Percentiles rank a stretch among this genome's conserved stretches.
Evolutionary conservation across 768 basidiomycete genomes (phyloP).

Genomic region (Tricholomella constricta): DNA sequence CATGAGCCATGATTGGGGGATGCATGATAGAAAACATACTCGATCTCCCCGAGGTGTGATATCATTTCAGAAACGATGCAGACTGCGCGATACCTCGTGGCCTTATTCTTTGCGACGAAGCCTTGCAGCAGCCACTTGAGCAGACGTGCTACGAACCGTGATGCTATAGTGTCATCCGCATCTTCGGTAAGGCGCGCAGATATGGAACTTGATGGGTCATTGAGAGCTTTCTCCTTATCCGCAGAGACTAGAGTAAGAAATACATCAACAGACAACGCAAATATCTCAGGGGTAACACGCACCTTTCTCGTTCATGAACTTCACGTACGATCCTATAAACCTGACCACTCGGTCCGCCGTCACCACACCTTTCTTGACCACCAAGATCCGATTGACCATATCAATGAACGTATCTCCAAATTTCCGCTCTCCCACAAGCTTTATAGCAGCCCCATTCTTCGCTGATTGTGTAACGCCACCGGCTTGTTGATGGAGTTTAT

Average conservation of each 20-base stretch:
- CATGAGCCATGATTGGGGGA: constrained; percentile 1
- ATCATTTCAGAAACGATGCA: constrained; percentile 88
- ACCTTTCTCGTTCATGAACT: constrained; percentile 85
- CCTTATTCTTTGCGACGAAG: constrained; percentile 90
- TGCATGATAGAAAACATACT: constrained; percentile 51
- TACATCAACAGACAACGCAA: neutral
- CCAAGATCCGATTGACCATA: constrained; percentile 70
- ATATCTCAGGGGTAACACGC: constrained; percentile 22
- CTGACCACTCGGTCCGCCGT: constrained; percentile 84
- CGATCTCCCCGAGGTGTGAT: constrained; percentile 81
- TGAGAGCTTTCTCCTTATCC: constrained; percentile 33
- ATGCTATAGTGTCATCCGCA: constrained; percentile 67
- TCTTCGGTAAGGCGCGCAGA: constrained; percentile 35
- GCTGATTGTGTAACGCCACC: constrained; percentile 51
- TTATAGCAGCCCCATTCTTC: constrained; percentile 48
- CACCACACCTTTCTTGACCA: constrained; percentile 83
- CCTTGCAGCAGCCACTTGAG: constrained; percentile 78
- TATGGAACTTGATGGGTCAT: constrained; percentile 22
- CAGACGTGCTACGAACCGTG: constrained; percentile 68
- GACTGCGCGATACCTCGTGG: constrained; percentile 77
- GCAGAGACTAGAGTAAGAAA: constrained; percentile 25
- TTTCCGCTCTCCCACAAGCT: constrained; percentile 71
- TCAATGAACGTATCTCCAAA: constrained; percentile 79
- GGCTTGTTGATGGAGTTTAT: constrained; percentile 78
- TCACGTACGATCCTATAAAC: constrained; percentile 84